Evolutionary conservation across 164 flowering plant species (phyloP).

Genomic region (Vitis vinifera): ASM3070453v1 NC_081811.1:12196001-12196500

Average conservation of each 20-base stretch:
- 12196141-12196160: background rate
- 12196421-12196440: constrained; percentile 98
- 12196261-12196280: background rate
- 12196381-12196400: constrained; percentile 89
- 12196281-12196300: constrained; percentile 24
- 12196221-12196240: background rate
- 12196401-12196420: constrained; percentile 87
- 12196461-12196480: constrained; percentile 87
- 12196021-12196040: background rate
- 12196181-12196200: background rate
- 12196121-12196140: background rate
- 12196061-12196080: background rate
- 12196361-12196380: constrained; percentile 98
- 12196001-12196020: background rate
- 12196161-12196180: background rate
- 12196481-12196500: constrained; percentile 90
- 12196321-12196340: constrained; percentile 97
- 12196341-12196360: constrained; percentile 98
- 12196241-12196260: background rate
- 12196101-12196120: background rate
- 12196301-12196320: constrained; percentile 99
- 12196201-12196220: background rate
- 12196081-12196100: background rate
- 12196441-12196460: constrained; percentile 92
- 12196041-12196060: no score